phyloP scores from a whole-genome alignment of 306 rosid species.

The Fragaria vesca region DNA sequence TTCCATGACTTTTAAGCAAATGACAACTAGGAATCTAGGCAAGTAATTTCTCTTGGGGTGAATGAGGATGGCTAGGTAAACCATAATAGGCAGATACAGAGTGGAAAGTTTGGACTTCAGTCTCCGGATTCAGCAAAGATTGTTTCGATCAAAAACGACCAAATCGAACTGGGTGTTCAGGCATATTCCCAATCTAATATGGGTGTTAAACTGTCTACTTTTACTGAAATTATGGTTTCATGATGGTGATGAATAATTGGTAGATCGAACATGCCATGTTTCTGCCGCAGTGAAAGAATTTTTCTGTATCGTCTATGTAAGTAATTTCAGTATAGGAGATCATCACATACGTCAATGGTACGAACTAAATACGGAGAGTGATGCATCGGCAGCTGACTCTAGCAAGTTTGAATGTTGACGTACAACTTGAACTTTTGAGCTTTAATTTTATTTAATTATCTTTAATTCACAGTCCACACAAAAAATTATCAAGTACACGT shows the following conservation, averaged over 20 bases:
- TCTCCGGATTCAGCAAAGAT: too few relatives aligned
- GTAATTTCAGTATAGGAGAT: neutral
- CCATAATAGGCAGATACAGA: neutral
- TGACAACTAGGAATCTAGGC: neutral
- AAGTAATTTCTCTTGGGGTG: neutral
- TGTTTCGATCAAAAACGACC: too few relatives aligned
- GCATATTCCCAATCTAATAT: too few relatives aligned
- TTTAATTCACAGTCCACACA: slow-evolving; percentile 13
- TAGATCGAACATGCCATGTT: too few relatives aligned
- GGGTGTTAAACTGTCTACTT: too few relatives aligned
- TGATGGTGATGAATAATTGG: too few relatives aligned
- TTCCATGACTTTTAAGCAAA: neutral
- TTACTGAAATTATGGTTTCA: too few relatives aligned
- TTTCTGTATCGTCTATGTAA: too few relatives aligned
- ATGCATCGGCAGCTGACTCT: neutral
- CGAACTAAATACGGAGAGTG: neutral
- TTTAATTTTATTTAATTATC: neutral
- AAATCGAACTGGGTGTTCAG: too few relatives aligned
- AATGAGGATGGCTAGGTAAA: neutral
- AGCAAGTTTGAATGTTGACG: neutral
- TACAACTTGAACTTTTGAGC: neutral
- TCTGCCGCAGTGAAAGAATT: too few relatives aligned
- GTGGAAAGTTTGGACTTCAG: too few relatives aligned
- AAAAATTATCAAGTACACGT: neutral
- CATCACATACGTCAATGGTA: neutral